A percentile compares a stretch with the other conserved stretches of the same genome.
Conservation (phyloP, 2,329 filamentous ascomycete species). For the Moelleriella libera region DNA sequence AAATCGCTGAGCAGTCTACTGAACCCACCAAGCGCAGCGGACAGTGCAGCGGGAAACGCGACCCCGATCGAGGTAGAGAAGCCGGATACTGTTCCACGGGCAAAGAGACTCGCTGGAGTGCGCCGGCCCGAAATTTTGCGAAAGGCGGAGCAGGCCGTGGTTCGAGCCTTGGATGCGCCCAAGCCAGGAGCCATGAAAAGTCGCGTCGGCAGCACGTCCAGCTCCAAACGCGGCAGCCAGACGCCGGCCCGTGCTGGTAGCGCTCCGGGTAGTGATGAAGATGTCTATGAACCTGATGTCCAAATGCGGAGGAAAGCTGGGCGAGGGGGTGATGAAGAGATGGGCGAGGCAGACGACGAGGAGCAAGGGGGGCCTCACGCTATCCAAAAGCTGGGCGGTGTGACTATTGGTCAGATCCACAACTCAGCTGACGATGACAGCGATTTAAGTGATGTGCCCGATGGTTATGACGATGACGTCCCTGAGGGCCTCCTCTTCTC, state of each 20-base stretch:
- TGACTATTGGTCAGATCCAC: slow-evolving; percentile 36
- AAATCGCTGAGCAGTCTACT: slow-evolving; percentile 27
- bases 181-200: slow-evolving; percentile 30
- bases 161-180: slow-evolving; percentile 33
- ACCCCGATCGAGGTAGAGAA: slow-evolving; percentile 25
- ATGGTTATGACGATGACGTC: slow-evolving; percentile 43
- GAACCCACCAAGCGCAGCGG: slow-evolving; percentile 25
- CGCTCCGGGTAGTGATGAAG: slow-evolving; percentile 23
- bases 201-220: slow-evolving; percentile 35
- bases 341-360: slow-evolving; percentile 25
- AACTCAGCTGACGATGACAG: slow-evolving; percentile 57
- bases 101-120: slow-evolving; percentile 27
- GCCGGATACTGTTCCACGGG: slow-evolving; percentile 23
- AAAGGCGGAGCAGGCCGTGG: slow-evolving; percentile 45
- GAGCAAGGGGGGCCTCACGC: neutral
- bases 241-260: slow-evolving; percentile 22
- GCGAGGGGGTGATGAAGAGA: slow-evolving; percentile 22
- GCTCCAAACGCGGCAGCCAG: slow-evolving; percentile 28
- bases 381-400: slow-evolving; percentile 11
- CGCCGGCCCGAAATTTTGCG: slow-evolving; percentile 44
- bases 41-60: slow-evolving; percentile 17
- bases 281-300: slow-evolving; percentile 24
- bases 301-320: slow-evolving; percentile 21
- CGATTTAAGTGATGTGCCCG: slow-evolving; percentile 50
- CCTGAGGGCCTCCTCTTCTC: slow-evolving; percentile 39